A percentile compares a stretch with the other conserved stretches of the same genome.
These are phyloP conservation scores for Rhodotorula graminis DNA, from an alignment of 768 basidiomycete species.

Conservation along the genomic window DNA sequence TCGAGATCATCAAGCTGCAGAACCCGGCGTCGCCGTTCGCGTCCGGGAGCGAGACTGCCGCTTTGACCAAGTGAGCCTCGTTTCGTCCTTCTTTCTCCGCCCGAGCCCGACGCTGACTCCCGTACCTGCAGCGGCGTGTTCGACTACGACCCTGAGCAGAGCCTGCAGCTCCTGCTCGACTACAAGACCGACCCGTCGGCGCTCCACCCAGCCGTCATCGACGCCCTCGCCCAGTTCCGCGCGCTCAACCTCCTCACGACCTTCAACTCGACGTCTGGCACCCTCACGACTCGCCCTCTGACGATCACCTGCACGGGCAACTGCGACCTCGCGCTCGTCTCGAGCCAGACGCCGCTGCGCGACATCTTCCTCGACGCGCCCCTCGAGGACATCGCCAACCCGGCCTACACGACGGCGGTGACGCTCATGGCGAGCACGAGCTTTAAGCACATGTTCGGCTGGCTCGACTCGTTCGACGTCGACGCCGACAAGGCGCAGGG, in stretches of 20 bases:
- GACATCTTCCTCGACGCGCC: constrained; percentile 30
- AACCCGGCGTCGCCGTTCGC: constrained; percentile 2
- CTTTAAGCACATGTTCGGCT: constrained; percentile 1
- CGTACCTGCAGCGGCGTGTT: constrained; percentile 5
- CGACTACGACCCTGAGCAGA: constrained; percentile 1
- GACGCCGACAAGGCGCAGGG: not conserved
- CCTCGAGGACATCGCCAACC: constrained; percentile 3
- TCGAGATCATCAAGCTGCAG: constrained; percentile 8
- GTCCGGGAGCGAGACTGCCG: not conserved
- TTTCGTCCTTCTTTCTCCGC: no score
- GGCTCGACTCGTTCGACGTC: not conserved
- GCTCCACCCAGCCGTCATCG: constrained; percentile 6
- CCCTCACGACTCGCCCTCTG: not conserved
- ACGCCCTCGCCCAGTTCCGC: constrained; percentile 15
- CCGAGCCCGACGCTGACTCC: no score
- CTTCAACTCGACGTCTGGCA: not conserved
- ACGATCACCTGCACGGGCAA: constrained; percentile 18
- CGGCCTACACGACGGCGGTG: not conserved
- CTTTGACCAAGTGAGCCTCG: not conserved
- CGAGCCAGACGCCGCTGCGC: constrained; percentile 5
- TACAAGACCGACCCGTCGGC: constrained; percentile 17
- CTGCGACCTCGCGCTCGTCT: constrained; percentile 8
- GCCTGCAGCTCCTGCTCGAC: constrained; percentile 25
- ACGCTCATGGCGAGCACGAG: constrained; percentile 9
- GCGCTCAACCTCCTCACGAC: constrained; percentile 5